Conservation (phyloP, 2,329 filamentous ascomycete genomes). For the Huntiella moniliformis region DNA sequence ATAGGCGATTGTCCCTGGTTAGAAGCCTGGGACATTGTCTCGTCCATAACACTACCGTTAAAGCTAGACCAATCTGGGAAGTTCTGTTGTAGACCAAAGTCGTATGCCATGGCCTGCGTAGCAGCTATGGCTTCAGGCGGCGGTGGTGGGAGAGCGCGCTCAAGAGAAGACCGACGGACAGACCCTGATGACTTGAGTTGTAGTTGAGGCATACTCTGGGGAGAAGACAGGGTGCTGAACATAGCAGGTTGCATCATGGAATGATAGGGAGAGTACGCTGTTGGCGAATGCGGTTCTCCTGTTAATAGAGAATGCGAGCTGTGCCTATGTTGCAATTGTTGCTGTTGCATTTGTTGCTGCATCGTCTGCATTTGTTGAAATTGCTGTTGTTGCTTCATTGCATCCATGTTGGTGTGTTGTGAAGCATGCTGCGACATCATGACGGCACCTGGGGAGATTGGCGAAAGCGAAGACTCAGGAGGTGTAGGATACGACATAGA, state of each 20-base stretch:
- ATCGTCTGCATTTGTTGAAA: slow-evolving; percentile 13
- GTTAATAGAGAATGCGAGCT: slow-evolving; percentile 14
- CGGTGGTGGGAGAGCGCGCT: slow-evolving; percentile 21
- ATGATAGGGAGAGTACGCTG: slow-evolving; percentile 18
- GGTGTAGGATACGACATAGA: slow-evolving; percentile 14
- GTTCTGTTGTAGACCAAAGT: slow-evolving; percentile 22
- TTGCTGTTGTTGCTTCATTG: slow-evolving; percentile 17
- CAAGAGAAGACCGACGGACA: slow-evolving; percentile 14
- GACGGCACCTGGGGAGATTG: slow-evolving; percentile 13
- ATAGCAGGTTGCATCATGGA: slow-evolving; percentile 16
- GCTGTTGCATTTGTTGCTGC: slow-evolving; percentile 16
- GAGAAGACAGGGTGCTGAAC: slow-evolving; percentile 9
- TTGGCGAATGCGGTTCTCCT: slow-evolving; percentile 14
- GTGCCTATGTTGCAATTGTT: slow-evolving; percentile 11
- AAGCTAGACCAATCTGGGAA: slow-evolving; percentile 26
- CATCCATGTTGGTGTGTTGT: slow-evolving; percentile 16
- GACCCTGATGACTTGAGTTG: slow-evolving; percentile 16
- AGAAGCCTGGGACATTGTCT: slow-evolving; percentile 12
- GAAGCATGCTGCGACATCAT: slow-evolving; percentile 17
- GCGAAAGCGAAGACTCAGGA: slow-evolving; percentile 15
- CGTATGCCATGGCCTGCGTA: slow-evolving; percentile 23
- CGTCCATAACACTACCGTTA: slow-evolving; percentile 19
- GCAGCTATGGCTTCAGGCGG: slow-evolving; percentile 10
- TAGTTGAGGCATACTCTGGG: slow-evolving; percentile 16
- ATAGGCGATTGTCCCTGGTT: slow-evolving; percentile 2